Percentiles rank a stretch among this genome's conserved stretches.
phyloP scores from a whole-genome alignment of 1,284 basidiomycete genomes.

The Pascua sp. region DNA sequence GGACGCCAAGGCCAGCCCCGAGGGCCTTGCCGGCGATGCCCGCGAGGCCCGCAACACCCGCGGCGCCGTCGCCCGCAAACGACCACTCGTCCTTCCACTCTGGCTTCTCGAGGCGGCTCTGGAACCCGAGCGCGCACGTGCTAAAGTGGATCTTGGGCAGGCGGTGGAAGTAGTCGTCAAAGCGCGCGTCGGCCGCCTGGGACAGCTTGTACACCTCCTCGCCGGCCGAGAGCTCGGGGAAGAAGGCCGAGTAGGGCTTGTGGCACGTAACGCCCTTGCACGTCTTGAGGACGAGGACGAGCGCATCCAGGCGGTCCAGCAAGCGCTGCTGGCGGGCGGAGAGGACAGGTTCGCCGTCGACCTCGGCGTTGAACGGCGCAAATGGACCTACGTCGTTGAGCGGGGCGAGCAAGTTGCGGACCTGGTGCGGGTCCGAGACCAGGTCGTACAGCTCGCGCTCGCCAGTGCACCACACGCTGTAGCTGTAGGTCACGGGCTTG shows the following conservation, averaged over 20 bases:
- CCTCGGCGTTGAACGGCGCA: no score
- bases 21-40: no score
- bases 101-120: slow-evolving; percentile 25
- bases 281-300: slow-evolving; percentile 39
- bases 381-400: no score
- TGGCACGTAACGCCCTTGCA: slow-evolving; percentile 32
- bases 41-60: no score
- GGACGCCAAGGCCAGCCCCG: no score
- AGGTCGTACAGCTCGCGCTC: slow-evolving; percentile 44
- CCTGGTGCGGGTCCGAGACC: slow-evolving; percentile 32
- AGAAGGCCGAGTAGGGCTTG: slow-evolving; percentile 28
- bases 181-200: slow-evolving; percentile 20
- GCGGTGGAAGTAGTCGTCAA: slow-evolving; percentile 29
- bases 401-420: slow-evolving; percentile 24
- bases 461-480: slow-evolving; percentile 44
- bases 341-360: no score
- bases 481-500: slow-evolving; percentile 19
- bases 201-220: slow-evolving; percentile 15
- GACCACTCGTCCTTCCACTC: slow-evolving; percentile 17
- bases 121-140: slow-evolving; percentile 26
- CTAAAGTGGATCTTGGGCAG: slow-evolving; percentile 34
- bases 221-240: slow-evolving; percentile 16
- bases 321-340: not conserved
- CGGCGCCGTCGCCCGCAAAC: no score
- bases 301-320: slow-evolving; percentile 34